These are phyloP conservation scores for Mucor lusitanicus DNA, from an alignment of 371 early-diverging fungal genomes.

Conservation along the genomic window DNA sequence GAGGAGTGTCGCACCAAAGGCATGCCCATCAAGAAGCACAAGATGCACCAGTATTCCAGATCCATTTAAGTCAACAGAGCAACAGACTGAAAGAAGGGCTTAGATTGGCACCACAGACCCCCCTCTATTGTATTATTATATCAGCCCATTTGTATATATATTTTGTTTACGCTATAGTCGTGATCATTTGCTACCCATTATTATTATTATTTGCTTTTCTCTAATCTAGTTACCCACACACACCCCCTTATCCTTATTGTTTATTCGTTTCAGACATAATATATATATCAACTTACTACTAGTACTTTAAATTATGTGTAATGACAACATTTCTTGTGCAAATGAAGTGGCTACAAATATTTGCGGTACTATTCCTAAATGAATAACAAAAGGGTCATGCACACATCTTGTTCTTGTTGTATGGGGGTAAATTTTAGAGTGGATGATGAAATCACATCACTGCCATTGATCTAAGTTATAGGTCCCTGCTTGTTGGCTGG, in stretches of 20 bases:
- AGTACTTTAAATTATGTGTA: not conserved
- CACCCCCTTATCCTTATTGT: not conserved
- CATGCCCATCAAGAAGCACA: not conserved
- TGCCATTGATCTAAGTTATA: no score
- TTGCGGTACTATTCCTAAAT: not conserved
- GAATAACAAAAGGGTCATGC: not conserved
- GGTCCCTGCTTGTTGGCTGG: no score
- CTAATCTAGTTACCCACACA: not conserved
- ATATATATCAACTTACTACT: not conserved
- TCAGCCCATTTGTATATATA: not conserved
- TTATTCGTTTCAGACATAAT: slow-evolving; percentile 1
- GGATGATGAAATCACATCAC: no score
- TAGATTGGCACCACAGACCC: not conserved
- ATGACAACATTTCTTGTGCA: not conserved
- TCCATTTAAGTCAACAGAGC: not conserved
- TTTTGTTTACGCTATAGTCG: not conserved
- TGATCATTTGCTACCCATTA: not conserved
- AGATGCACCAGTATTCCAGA: not conserved
- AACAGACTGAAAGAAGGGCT: not conserved
- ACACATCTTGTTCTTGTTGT: not conserved
- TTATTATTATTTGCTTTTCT: not conserved
- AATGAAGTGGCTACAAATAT: not conserved
- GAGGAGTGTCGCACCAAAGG: not conserved
- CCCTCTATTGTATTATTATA: not conserved
- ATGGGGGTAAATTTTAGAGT: not conserved